These are phyloP conservation scores for Aphanomyces stellatus DNA, from an alignment of 352 stramenopile species.

Conservation along the genomic window DNA sequence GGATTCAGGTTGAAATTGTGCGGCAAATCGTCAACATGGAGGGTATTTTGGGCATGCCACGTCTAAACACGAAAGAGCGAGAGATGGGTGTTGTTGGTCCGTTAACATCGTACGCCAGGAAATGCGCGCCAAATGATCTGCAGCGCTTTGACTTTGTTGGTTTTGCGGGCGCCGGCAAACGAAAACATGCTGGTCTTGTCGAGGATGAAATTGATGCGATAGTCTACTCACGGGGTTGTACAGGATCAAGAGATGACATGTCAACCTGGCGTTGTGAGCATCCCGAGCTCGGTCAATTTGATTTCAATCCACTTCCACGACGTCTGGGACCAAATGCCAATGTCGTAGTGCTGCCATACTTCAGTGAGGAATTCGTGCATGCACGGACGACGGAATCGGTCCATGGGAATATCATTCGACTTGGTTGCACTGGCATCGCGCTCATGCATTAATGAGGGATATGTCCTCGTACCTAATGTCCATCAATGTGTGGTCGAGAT, in stretches of 20 bases:
- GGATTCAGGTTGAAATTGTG: constrained; percentile 64
- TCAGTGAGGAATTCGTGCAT: constrained; percentile 76
- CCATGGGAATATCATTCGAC: background rate
- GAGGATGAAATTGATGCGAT: constrained; percentile 24
- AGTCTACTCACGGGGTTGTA: background rate
- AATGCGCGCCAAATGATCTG: constrained; percentile 75
- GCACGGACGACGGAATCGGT: constrained; percentile 49
- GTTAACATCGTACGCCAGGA: constrained; percentile 23
- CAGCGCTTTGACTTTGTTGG: constrained; percentile 61
- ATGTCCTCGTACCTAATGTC: constrained; percentile 56
- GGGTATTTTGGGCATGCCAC: constrained; percentile 58
- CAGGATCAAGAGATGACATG: background rate
- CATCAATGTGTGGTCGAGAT: constrained; percentile 84
- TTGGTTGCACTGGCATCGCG: constrained; percentile 8
- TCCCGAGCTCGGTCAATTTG: constrained; percentile 79
- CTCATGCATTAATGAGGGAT: background rate
- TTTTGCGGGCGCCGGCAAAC: constrained; percentile 25
- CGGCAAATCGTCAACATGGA: constrained; percentile 69
- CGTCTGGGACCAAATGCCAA: constrained; percentile 85
- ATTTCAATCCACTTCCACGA: constrained; percentile 83
- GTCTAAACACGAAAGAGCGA: background rate
- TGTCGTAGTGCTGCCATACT: constrained; percentile 74
- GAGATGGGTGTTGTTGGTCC: no score
- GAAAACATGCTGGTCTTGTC: constrained; percentile 34
- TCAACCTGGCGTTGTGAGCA: constrained; percentile 42